A percentile compares a stretch with the other conserved stretches of the same genome.
Evolutionary conservation across 257 asterid genomes (phyloP).

Genomic region (Leptodermis oblonga): DNA sequence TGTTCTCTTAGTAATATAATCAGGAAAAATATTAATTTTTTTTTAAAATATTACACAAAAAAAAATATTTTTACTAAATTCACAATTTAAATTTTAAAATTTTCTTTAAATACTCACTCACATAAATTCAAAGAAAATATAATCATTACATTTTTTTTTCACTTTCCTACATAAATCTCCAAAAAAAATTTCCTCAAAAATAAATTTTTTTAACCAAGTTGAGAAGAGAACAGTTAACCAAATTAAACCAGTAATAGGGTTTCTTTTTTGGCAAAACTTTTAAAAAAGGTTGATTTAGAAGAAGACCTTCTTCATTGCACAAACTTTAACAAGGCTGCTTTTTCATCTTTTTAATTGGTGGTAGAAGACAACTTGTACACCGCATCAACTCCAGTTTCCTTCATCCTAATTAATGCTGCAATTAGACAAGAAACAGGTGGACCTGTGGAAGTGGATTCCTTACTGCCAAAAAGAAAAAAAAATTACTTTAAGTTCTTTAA

Average conservation of each 20-base stretch:
- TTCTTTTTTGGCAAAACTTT: background rate
- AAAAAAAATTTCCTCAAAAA: no score
- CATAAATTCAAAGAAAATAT: no score
- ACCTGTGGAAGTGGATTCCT: constrained; percentile 6
- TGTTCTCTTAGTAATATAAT: no score
- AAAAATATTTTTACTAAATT: no score
- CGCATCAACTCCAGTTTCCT: background rate
- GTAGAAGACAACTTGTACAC: constrained; percentile 5
- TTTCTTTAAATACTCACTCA: no score
- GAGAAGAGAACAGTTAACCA: no score
- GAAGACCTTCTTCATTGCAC: background rate
- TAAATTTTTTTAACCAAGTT: no score
- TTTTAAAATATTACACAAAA: no score
- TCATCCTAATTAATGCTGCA: constrained; percentile 1
- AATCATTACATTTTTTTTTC: no score
- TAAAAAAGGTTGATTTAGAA: background rate
- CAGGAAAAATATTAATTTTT: no score
- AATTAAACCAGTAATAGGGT: background rate
- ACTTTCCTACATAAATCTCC: no score
- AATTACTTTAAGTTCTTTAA: constrained; percentile 5
- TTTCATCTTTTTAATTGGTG: constrained; percentile 1
- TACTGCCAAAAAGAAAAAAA: background rate
- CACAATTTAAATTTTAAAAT: no score
- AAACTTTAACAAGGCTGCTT: constrained; percentile 3
- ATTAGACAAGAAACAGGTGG: background rate